Base-by-base conservation (phyloP, 805 yeast species). In the Kodamaea hsintzibuensis region DNA sequence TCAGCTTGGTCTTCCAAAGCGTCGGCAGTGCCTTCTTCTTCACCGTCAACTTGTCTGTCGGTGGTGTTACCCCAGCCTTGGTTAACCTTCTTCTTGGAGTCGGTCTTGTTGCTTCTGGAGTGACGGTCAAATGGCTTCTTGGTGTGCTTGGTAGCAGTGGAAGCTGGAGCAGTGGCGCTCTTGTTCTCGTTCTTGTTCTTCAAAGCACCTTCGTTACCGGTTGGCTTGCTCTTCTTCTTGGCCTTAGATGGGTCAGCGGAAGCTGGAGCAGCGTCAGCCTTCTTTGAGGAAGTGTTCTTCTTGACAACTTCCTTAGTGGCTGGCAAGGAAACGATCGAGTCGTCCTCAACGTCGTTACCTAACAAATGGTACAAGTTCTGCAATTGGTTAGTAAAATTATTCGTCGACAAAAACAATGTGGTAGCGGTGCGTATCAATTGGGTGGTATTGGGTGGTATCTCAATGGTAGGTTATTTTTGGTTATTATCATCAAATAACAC, bases 131-230 rank as follows among this genome's bases (percentile, higher is more conserved):
- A 73, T 65, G 81, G 79, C 71, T 73, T 78, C 77, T 83, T 83
- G 70, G 80, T 76, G 66, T 82, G 71, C 67, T 82, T 82, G 63
- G 78, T 59, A 56, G 83, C 83, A 62, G 83, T 74, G 54, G 79
- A 64, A 56, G 79, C 66, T 64, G 84, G 79, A 63, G 82, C 82
- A 56, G 82, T 78, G 63, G 83, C 84, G 79, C 82, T 76, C 74
- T 82, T 82, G 82, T 95, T 95, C 73, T 86, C 84, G 70, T 56
- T 42, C 66, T 65, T 66, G 64, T 75, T 70, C 80, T 83, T 85
- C 82, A 85, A 76, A 59, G 96, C 96, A 65, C 91, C 96, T 69
- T 91, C 96, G 81, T 90, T 91, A 74, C 95, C 96, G 64, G 90
- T 76, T 55, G 86, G 78, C 73, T 81, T 81, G 68, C 86, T 79